Evolutionary conservation across 306 rosid genomes (phyloP).

Genomic region (Casuarina equisetifolia): DNA sequence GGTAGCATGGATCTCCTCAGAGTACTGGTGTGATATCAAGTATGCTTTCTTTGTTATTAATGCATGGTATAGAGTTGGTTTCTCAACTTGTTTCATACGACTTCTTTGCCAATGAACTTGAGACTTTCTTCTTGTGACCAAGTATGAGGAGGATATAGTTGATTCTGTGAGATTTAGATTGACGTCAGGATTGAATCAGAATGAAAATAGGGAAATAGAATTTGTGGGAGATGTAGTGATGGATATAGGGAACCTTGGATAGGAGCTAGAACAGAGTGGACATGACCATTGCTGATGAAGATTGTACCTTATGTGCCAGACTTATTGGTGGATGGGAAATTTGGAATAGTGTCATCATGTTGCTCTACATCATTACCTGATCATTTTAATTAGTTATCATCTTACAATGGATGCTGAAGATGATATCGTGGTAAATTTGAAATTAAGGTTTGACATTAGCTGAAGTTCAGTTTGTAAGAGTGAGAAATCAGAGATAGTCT

Average conservation of each 20-base stretch:
- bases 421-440: not conserved
- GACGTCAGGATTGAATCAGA: not conserved
- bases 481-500: not conserved
- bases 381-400: not conserved
- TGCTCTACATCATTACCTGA: no score
- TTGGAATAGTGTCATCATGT: not conserved
- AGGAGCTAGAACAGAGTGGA: no score
- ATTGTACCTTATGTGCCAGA: no score
- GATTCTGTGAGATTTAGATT: not conserved
- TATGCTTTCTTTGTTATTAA: not conserved
- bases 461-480: not conserved
- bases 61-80: not conserved
- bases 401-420: not conserved
- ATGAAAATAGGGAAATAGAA: not conserved
- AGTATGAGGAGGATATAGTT: not conserved
- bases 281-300: no score
- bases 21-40: not conserved
- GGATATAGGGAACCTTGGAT: not conserved
- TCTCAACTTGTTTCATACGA: no score
- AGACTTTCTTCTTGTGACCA: not conserved
- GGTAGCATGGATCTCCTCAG: not conserved
- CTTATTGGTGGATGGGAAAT: not conserved
- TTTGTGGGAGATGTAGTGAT: not conserved
- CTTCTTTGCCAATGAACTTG: not conserved
- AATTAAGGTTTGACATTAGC: not conserved